phyloP scores from a whole-genome alignment of 192 early-diverging fungal species.

The Dispira simplex region DNA sequence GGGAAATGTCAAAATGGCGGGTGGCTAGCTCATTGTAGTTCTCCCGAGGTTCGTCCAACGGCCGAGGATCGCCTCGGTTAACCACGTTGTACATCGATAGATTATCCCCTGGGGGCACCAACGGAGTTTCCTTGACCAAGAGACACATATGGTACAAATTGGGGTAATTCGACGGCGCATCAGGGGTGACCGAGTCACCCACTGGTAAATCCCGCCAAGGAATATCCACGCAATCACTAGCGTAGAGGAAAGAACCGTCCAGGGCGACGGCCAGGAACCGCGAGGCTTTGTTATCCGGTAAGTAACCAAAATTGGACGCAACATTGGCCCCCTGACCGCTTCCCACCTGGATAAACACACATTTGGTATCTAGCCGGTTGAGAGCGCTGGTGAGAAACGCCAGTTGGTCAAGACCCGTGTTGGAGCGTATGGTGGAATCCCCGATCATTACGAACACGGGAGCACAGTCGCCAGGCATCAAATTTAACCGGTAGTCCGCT shows the following conservation, averaged over 20 bases:
- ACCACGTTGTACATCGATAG: constrained; percentile 17
- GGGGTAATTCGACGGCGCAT: constrained; percentile 16
- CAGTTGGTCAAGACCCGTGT: constrained; percentile 39
- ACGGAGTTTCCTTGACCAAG: constrained; percentile 25
- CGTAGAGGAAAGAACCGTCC: constrained; percentile 50
- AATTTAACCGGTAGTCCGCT: constrained; percentile 27
- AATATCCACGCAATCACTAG: constrained; percentile 38
- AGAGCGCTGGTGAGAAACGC: constrained; percentile 27
- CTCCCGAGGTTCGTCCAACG: constrained; percentile 32
- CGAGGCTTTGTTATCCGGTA: constrained; percentile 60
- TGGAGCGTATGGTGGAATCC: constrained; percentile 63
- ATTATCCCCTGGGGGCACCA: constrained; percentile 20
- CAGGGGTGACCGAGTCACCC: constrained; percentile 5
- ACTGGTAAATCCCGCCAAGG: constrained; percentile 6
- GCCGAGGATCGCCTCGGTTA: constrained; percentile 20
- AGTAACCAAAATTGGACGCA: constrained; percentile 56
- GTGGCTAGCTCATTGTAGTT: constrained; percentile 16
- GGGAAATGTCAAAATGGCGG: constrained; percentile 15
- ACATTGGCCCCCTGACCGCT: constrained; percentile 40
- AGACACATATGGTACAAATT: constrained; percentile 30
- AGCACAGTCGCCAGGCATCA: constrained; percentile 30
- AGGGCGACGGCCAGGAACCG: constrained; percentile 50
- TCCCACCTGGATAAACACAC: constrained; percentile 60
- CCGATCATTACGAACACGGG: constrained; percentile 43
- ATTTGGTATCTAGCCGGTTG: constrained; percentile 38